Evolutionary conservation across 495 filamentous ascomycete species (phyloP), one percentile per base, ranked within the genome.

Genomic region (Hypomontagnella monticulosa): DNA sequence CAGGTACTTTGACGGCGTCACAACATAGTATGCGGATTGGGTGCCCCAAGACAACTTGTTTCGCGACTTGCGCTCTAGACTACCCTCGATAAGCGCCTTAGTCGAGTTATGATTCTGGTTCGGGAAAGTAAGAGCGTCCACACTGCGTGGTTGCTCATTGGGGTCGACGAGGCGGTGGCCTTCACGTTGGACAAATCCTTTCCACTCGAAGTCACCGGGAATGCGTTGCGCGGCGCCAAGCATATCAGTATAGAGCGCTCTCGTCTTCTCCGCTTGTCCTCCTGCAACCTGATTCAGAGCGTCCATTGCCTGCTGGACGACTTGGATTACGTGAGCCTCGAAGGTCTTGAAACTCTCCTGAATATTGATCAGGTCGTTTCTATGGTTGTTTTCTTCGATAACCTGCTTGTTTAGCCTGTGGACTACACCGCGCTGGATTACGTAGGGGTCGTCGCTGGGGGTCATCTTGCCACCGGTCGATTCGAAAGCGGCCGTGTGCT

Each of bases 151-250:
- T 0, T 91, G 85, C 3, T 86, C 81, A 53, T 87, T 85, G 0
- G 93, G 90, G 76, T 97, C 85, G 73, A 97, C 88, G n/a, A 99
- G 88, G 14, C 86, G 76, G 61, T 85, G 76, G 57, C 79, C 81
- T 71, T 89, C 89, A 66, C 91, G 86, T 42, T 82, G 74, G 32
- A 88, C 69, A 77, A 99, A 99, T 61, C 87, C 87, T 48, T 89
- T 85, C 92, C 93, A 99, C 77, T 99, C 95, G 55, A 96, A 95
- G 66, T 97, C 90, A n/a, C 85, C 84, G 1, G 93, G 90, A 48
- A 98, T 86, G n/a, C 81, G 80, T 76, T 96, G 90, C 1, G 88
- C 82, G n/a, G 84, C 86, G 54, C 81, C 82, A 42, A 95, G 83
- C 75, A 97, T 93, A 71, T 97, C 92, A 60, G 81, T 82, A 74